A percentile compares a stretch with the other conserved stretches of the same genome.
phyloP scores from a whole-genome alignment of 2,329 filamentous ascomycete genomes.

The Fulvia fulva region DNA sequence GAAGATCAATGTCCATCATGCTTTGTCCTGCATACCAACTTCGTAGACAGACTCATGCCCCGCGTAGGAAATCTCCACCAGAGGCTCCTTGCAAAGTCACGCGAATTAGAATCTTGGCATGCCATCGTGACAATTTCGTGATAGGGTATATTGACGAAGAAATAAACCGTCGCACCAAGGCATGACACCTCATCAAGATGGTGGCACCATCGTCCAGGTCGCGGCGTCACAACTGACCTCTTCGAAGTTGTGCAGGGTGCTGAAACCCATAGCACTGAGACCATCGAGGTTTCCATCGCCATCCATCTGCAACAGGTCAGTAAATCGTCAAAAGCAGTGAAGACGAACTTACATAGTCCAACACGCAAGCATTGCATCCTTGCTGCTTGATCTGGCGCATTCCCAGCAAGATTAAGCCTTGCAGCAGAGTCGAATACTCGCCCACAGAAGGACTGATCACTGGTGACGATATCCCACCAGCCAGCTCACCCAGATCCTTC shows the following conservation, averaged over 20 bases:
- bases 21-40: too few relatives aligned
- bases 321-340: neutral
- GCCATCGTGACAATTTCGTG: neutral
- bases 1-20: too few relatives aligned
- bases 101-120: neutral
- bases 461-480: conserved; percentile 76
- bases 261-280: conserved; percentile 74
- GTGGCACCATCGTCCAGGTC: conserved; percentile 49
- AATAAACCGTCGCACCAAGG: neutral
- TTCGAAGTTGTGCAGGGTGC: conserved; percentile 73
- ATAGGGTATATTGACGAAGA: neutral
- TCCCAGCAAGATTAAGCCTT: conserved; percentile 75
- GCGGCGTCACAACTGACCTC: conserved; percentile 68
- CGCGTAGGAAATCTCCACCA: too few relatives aligned
- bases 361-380: conserved; percentile 66
- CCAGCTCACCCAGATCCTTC: conserved; percentile 54
- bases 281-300: conserved; percentile 70
- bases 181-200: conserved; percentile 11
- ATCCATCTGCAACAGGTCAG: conserved; percentile 54
- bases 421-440: conserved; percentile 67
- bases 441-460: conserved; percentile 66
- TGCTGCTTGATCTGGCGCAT: conserved; percentile 78
- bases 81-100: too few relatives aligned
- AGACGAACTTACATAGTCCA: conserved; percentile 68
- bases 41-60: too few relatives aligned